A percentile compares a stretch with the other conserved stretches of the same genome.
Conservation (phyloP, 2,329 filamentous ascomycete genomes). For the Lachnellula suecica region DNA sequence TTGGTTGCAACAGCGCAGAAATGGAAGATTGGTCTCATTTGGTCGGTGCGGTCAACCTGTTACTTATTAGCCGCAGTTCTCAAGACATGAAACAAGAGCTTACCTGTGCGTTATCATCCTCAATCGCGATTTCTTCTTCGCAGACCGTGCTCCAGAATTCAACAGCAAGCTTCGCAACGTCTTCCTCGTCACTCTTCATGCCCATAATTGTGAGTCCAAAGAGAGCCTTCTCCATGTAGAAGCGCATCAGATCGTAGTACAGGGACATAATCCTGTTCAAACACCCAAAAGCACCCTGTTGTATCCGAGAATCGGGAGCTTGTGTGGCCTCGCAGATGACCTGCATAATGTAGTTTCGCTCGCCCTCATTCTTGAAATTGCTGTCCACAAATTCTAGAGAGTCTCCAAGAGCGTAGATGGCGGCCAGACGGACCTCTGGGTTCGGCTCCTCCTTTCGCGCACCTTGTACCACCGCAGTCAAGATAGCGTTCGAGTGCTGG, state of each 20-base stretch:
- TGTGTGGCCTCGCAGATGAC: slow-evolving; percentile 99
- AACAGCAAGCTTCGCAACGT: slow-evolving; percentile 95
- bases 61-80: background rate
- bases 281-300: slow-evolving; percentile 94
- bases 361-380: slow-evolving; percentile 98
- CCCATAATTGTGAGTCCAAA: slow-evolving; percentile 96
- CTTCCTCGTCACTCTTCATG: slow-evolving; percentile 97
- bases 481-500: slow-evolving; percentile 92
- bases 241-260: slow-evolving; percentile 99
- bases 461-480: slow-evolving; percentile 96
- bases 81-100: slow-evolving; percentile 21
- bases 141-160: slow-evolving; percentile 99
- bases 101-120: slow-evolving; percentile 90
- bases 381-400: slow-evolving; percentile 96
- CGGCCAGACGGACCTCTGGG: slow-evolving; percentile 84
- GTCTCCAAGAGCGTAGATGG: slow-evolving; percentile 91
- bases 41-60: slow-evolving; percentile 30
- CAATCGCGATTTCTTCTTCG: slow-evolving; percentile 96
- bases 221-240: slow-evolving; percentile 99
- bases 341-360: slow-evolving; percentile 99
- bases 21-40: slow-evolving; percentile 91
- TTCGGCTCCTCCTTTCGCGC: slow-evolving; percentile 96
- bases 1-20: slow-evolving; percentile 90
- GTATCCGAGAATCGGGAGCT: slow-evolving; percentile 84
- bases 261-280: slow-evolving; percentile 98